These are phyloP conservation scores for Dothideomycetes sp. DNA, from an alignment of 2,329 filamentous ascomycete species.

Conservation along the genomic window DNA sequence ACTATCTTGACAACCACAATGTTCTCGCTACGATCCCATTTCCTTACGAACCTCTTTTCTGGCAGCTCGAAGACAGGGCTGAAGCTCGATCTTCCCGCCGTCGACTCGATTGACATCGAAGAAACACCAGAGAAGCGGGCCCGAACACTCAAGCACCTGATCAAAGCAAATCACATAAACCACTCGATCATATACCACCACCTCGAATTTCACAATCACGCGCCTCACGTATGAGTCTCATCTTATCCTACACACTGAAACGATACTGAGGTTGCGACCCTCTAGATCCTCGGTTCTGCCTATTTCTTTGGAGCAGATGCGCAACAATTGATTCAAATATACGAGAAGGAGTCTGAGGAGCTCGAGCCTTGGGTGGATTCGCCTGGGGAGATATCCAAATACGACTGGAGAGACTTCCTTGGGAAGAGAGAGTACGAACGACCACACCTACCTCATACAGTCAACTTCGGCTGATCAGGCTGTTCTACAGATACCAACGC, in stretches of 20 bases:
- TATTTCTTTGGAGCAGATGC: slow-evolving; percentile 73
- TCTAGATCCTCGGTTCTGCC: slow-evolving; percentile 64
- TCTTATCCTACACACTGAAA: slow-evolving; percentile 1
- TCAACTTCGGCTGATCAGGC: slow-evolving; percentile 4
- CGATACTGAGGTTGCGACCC: slow-evolving; percentile 12
- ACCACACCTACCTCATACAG: slow-evolving; percentile 12
- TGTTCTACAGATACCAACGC: slow-evolving; percentile 58
- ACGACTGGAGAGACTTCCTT: slow-evolving; percentile 80
- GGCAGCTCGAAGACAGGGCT: background rate
- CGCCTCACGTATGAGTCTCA: slow-evolving; percentile 53
- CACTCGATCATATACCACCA: slow-evolving; percentile 73
- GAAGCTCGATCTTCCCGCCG: slow-evolving; percentile 49
- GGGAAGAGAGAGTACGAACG: slow-evolving; percentile 55
- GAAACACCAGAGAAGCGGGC: slow-evolving; percentile 67
- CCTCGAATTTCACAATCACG: slow-evolving; percentile 70
- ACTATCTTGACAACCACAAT: slow-evolving; percentile 1
- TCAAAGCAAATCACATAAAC: slow-evolving; percentile 87
- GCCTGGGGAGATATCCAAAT: slow-evolving; percentile 69
- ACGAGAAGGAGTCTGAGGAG: slow-evolving; percentile 62
- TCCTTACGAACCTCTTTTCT: slow-evolving; percentile 7
- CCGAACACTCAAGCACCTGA: slow-evolving; percentile 76
- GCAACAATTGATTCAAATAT: slow-evolving; percentile 67
- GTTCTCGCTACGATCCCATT: slow-evolving; percentile 15
- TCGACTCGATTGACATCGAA: slow-evolving; percentile 72
- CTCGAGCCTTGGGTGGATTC: slow-evolving; percentile 77